Conservation (phyloP, 225 moss, liverwort and hornwort species). For the Polytrichum commune region DNA sequence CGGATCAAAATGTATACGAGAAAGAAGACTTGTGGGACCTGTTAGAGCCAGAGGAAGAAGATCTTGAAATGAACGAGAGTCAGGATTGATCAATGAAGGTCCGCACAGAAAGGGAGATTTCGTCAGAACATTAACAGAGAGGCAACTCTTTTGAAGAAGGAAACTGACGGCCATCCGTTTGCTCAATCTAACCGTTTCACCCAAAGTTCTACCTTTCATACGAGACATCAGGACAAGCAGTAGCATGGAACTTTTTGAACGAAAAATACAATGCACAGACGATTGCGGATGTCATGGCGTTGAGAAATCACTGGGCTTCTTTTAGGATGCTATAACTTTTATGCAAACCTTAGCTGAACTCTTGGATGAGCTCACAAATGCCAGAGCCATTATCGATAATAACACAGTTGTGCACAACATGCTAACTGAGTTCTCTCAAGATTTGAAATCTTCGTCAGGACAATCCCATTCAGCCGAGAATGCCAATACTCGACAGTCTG, state of each 20-base stretch:
- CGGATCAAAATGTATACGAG: neutral
- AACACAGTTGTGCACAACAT: neutral
- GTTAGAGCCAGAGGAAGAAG: neutral
- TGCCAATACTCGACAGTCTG: neutral
- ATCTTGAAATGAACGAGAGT: neutral
- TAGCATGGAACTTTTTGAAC: neutral
- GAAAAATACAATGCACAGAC: conserved; percentile 1
- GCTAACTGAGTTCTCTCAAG: neutral
- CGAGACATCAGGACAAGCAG: conserved; percentile 1
- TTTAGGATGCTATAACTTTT: neutral
- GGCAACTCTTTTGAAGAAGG: conserved; percentile 2
- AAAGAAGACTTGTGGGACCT: neutral
- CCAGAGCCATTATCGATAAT: neutral
- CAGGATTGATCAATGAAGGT: neutral
- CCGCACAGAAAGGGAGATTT: neutral
- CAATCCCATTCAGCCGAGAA: neutral
- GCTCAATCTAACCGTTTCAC: neutral
- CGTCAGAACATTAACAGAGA: neutral
- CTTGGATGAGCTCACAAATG: neutral
- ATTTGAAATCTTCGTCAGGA: neutral
- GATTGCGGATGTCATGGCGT: neutral
- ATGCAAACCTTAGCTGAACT: neutral
- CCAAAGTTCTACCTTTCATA: conserved; percentile 3
- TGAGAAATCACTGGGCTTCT: neutral
- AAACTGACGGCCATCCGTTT: neutral